Evolutionary conservation across 805 yeast genomes (phyloP).

Genomic region (Ogataea ramenticola): DNA sequence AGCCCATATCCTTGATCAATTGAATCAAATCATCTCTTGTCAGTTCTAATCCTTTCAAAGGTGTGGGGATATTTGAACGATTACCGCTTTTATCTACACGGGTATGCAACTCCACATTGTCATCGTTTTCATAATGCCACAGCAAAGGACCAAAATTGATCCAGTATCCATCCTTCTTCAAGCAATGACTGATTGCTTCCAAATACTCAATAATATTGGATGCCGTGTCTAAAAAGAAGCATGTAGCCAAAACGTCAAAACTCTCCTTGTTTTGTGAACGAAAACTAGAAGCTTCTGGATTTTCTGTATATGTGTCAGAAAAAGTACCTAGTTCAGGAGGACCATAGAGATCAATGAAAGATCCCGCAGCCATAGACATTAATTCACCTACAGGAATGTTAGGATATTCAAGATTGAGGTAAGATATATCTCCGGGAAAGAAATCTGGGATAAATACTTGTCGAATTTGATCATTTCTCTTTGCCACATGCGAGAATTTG

Average conservation of each 20-base stretch:
- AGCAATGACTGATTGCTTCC: conserved; percentile 36
- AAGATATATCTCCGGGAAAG: conserved; percentile 33
- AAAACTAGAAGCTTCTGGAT: conserved; percentile 33
- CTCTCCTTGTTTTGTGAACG: conserved; percentile 29
- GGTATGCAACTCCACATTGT: conserved; percentile 19
- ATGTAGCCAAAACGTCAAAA: conserved; percentile 44
- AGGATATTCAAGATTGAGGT: conserved; percentile 28
- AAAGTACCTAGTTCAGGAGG: conserved; percentile 29
- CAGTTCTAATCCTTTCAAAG: conserved; percentile 52
- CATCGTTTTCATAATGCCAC: conserved; percentile 64
- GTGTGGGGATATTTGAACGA: conserved; percentile 21
- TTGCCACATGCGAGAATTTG: conserved; percentile 36
- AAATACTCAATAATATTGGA: conserved; percentile 52
- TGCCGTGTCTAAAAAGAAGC: conserved; percentile 62
- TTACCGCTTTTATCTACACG: conserved; percentile 15
- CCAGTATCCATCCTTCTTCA: conserved; percentile 46
- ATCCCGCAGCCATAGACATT: conserved; percentile 70
- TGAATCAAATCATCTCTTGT: conserved; percentile 45
- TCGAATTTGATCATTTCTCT: conserved; percentile 40
- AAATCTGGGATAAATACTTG: conserved; percentile 49
- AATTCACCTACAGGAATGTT: conserved; percentile 37
- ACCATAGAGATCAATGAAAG: conserved; percentile 62
- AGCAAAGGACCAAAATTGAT: conserved; percentile 61
- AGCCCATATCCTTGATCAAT: conserved; percentile 42
- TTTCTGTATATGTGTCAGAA: conserved; percentile 30